phyloP scores from a whole-genome alignment of 2,329 filamentous ascomycete genomes.

The Chaetomiaceae sp. region DNA sequence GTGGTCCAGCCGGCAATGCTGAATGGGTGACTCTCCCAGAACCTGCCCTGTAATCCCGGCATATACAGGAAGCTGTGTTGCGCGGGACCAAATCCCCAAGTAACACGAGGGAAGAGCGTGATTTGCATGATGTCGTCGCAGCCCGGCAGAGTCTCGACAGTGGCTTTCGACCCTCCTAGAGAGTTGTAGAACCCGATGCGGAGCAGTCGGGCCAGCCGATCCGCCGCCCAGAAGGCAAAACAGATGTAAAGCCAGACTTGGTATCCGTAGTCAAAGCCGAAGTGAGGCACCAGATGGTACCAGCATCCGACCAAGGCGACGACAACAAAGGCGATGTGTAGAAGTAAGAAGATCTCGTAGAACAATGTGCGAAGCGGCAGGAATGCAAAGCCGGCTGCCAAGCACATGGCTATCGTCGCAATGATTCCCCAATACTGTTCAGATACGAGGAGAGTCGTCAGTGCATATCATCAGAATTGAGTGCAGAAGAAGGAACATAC shows the following conservation, averaged over 20 bases:
- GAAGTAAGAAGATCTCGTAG: slow-evolving; percentile 3
- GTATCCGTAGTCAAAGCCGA: slow-evolving; percentile 1
- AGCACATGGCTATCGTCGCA: background rate
- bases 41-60: background rate
- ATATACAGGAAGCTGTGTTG: slow-evolving; percentile 1
- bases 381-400: background rate
- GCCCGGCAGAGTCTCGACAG: background rate
- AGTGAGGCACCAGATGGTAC: background rate
- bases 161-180: background rate
- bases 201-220: background rate
- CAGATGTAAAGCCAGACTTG: slow-evolving; percentile 4
- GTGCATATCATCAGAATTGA: background rate
- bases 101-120: background rate
- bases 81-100: background rate
- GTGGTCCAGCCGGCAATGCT: background rate
- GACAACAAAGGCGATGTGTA: background rate
- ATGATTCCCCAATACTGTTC: slow-evolving; percentile 1
- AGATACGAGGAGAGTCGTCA: background rate
- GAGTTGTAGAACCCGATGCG: background rate
- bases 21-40: slow-evolving; percentile 6
- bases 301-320: background rate
- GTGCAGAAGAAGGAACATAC: background rate
- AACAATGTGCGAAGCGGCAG: background rate
- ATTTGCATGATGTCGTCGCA: background rate
- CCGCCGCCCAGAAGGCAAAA: slow-evolving; percentile 3